A percentile compares a stretch with the other conserved stretches of the same genome.
phyloP scores from a whole-genome alignment of 2,329 filamentous ascomycete genomes.

The Penicillium hordei region DNA sequence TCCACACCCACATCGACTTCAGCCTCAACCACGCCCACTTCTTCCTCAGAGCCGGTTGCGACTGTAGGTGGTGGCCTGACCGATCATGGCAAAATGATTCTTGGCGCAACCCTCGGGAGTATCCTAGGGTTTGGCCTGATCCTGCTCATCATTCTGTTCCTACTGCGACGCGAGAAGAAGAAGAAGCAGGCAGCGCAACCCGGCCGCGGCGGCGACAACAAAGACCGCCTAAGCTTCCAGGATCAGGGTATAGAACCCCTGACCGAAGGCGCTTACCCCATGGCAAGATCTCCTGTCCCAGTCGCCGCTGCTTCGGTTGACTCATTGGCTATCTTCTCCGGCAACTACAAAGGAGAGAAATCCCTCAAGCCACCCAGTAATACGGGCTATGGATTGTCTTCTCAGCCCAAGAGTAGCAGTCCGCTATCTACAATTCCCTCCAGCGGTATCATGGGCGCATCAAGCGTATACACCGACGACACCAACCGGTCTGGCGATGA shows the following conservation, averaged over 20 bases:
- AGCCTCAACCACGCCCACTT: slow-evolving; percentile 30
- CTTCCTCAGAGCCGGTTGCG: slow-evolving; percentile 34
- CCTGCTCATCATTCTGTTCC: slow-evolving; percentile 69
- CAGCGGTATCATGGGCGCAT: slow-evolving; percentile 23
- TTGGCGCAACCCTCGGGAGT: slow-evolving; percentile 80
- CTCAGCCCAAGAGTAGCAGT: slow-evolving; percentile 25
- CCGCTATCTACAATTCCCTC: slow-evolving; percentile 34
- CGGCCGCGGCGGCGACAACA: slow-evolving; percentile 50
- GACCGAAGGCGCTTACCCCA: slow-evolving; percentile 44
- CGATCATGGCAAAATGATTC: slow-evolving; percentile 55
- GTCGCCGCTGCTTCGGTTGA: slow-evolving; percentile 37
- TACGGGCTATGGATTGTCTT: slow-evolving; percentile 22
- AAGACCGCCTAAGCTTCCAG: slow-evolving; percentile 55
- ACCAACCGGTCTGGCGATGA: slow-evolving; percentile 21
- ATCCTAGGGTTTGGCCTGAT: slow-evolving; percentile 71
- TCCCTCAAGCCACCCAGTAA: slow-evolving; percentile 27
- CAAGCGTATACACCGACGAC: slow-evolving; percentile 23
- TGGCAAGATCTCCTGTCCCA: slow-evolving; percentile 45
- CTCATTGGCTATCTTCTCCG: slow-evolving; percentile 44
- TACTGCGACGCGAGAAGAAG: slow-evolving; percentile 53
- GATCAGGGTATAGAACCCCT: slow-evolving; percentile 48
- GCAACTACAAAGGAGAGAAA: slow-evolving; percentile 36
- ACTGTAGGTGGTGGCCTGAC: slow-evolving; percentile 33
- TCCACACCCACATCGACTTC: slow-evolving; percentile 35
- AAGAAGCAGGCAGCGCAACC: slow-evolving; percentile 51